Base-by-base conservation (phyloP, 2,329 filamentous ascomycete genomes). In the Pseudogymnoascus sp. region DNA sequence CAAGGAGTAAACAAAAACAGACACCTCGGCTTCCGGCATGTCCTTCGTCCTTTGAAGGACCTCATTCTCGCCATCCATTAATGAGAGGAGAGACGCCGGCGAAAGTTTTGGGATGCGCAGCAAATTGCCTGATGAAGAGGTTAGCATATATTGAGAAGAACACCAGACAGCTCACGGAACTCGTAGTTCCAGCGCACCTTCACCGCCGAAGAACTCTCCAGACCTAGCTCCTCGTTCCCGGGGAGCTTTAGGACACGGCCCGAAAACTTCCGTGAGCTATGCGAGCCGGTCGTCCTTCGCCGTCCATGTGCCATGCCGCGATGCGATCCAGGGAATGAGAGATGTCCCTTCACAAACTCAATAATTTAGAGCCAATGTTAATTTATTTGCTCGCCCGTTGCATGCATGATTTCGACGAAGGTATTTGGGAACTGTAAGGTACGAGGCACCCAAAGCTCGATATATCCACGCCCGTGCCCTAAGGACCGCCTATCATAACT, bases 1-100 rank as follows among this genome's bases (percentile, higher is more conserved):
- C 63, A 97, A 75, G 74, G 97, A 96, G 35, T 89, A 88, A 35
- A 85, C 81, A 67, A 96, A 88, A 63, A 84, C 83, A 75, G 87
- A 88, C 41, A 83, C 85, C 68, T 96, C 91, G 61, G 94, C 83
- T 10, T 88, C 83, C 66, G 83, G 85, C 11, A 60, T 23, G 10
- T 29, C 33, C 14, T 60, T 29, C 8, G 31, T 16, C 10, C 19
- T 41, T 41, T 4, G 19, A 21, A 19, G n/a, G 5, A 41, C 31
- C n/a, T 23, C 11, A 29, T 21, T 8, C 31, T 19, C 29, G 5
- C 26, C 55, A 38, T 59, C 55, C 29, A 37, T 37, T 3, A 37
- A 16, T 38, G 31, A 14, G 7, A 14, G 55, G 11, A 37, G n/a
- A 59, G 19, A 33, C 7, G 58, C 5, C 3, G 19, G 12, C 7